These are phyloP conservation scores for Salvia sclarea DNA, from an alignment of 305 asterid species.

Conservation along the genomic window DNA sequence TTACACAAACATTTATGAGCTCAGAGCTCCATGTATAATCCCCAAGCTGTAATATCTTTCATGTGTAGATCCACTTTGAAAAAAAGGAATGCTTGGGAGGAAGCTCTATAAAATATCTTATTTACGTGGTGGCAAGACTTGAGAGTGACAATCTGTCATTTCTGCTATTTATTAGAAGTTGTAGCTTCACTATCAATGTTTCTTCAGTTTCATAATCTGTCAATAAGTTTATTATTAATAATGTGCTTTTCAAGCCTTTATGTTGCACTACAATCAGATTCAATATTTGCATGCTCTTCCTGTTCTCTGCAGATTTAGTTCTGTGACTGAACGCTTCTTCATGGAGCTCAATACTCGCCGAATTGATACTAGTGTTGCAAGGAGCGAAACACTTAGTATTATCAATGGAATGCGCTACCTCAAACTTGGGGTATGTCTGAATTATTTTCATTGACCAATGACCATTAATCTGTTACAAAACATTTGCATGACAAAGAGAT, in stretches of 20 bases:
- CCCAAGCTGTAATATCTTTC: neutral
- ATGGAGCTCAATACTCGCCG: conserved; percentile 98
- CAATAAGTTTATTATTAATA: conserved; percentile 20
- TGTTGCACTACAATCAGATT: conserved; percentile 29
- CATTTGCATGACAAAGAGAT: conserved; percentile 40
- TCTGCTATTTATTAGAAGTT: conserved; percentile 20
- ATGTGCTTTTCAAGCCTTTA: conserved; percentile 26
- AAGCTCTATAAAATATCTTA: neutral
- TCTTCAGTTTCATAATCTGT: conserved; percentile 16
- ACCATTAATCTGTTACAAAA: conserved; percentile 29
- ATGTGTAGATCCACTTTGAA: no score
- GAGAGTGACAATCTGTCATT: conserved; percentile 12
- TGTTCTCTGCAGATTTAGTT: conserved; percentile 79
- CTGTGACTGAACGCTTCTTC: conserved; percentile 99
- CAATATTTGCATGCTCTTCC: conserved; percentile 24
- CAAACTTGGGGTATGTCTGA: conserved; percentile 87
- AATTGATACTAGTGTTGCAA: conserved; percentile 87
- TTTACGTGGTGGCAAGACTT: neutral
- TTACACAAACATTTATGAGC: neutral
- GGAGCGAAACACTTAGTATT: conserved; percentile 95
- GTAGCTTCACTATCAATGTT: conserved; percentile 9
- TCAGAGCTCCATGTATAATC: conserved; percentile 18
- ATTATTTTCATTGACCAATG: conserved; percentile 27
- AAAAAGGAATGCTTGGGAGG: neutral
- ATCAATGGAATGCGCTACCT: conserved; percentile 98